Percentiles rank a stretch among this genome's conserved stretches.
phyloP scores from a whole-genome alignment of 176 grass and related monocot species.

The Hordeum vulgare region DNA sequence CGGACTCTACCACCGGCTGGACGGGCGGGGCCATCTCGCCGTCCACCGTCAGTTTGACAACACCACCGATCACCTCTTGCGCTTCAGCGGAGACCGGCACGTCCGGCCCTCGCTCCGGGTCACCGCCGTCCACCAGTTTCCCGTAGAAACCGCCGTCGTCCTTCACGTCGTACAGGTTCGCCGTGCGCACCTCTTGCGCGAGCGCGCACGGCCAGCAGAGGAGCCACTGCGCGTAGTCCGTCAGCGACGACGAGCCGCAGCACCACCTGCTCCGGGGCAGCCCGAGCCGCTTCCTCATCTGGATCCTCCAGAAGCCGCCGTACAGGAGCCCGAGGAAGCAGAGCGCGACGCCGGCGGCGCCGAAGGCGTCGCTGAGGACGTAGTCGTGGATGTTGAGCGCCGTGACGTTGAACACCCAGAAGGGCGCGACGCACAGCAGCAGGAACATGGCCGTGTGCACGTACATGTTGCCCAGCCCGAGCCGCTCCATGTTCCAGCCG shows the following conservation, averaged over 20 bases:
- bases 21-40: constrained; percentile 40
- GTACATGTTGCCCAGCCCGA: constrained; percentile 94
- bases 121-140: constrained; percentile 14
- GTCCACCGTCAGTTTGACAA: not conserved
- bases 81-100: not conserved
- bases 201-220: constrained; percentile 78
- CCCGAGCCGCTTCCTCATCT: constrained; percentile 66
- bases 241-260: constrained; percentile 46
- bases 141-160: constrained; percentile 43
- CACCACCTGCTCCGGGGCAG: constrained; percentile 44
- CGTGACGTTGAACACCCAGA: constrained; percentile 87
- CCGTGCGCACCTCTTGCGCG: constrained; percentile 84
- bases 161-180: constrained; percentile 52
- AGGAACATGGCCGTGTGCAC: constrained; percentile 69
- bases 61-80: not conserved
- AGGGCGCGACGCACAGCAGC: constrained; percentile 72
- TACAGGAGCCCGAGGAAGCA: constrained; percentile 78
- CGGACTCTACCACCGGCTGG: constrained; percentile 35
- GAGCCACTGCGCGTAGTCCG: constrained; percentile 64
- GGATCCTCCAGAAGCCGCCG: constrained; percentile 90
- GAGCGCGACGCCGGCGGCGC: constrained; percentile 42
- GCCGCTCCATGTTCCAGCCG: constrained; percentile 93
- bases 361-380: constrained; percentile 40
- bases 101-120: not conserved
- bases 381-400: constrained; percentile 66